Conservation (phyloP, 805 yeast species). For the Saccharomycopsis lassenensis region DNA sequence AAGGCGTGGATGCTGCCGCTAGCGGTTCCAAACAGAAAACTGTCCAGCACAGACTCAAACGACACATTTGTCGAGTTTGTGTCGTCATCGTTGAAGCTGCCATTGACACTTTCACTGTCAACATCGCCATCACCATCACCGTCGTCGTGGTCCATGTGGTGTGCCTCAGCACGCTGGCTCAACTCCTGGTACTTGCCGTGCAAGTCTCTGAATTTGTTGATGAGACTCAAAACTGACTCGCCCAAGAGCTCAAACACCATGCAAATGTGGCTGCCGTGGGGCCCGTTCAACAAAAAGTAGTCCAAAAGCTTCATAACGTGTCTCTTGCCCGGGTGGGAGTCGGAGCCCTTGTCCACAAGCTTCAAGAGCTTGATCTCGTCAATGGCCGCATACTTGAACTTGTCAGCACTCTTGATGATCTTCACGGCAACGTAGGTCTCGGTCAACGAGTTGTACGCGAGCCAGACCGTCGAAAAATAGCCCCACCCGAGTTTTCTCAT, state of each 20-base stretch:
- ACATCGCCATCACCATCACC: background rate
- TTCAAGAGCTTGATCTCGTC: slow-evolving; percentile 82
- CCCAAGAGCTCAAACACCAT: slow-evolving; percentile 98
- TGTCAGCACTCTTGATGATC: slow-evolving; percentile 82
- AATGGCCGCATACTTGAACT: slow-evolving; percentile 86
- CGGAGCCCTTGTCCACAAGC: slow-evolving; percentile 50
- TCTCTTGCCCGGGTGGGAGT: slow-evolving; percentile 67
- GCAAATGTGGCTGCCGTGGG: slow-evolving; percentile 85
- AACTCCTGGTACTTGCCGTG: slow-evolving; percentile 10
- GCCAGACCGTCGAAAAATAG: slow-evolving; percentile 93
- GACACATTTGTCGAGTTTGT: background rate
- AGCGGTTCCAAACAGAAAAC: slow-evolving; percentile 15
- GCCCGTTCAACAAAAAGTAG: slow-evolving; percentile 77
- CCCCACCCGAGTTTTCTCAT: slow-evolving; percentile 98
- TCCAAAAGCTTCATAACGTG: slow-evolving; percentile 76
- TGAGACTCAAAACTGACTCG: slow-evolving; percentile 79
- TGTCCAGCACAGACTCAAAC: too few species aligned
- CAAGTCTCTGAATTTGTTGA: slow-evolving; percentile 47
- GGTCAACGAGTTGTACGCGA: slow-evolving; percentile 48
- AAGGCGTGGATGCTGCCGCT: slow-evolving; percentile 6
- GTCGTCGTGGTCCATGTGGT: background rate
- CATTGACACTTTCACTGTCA: background rate
- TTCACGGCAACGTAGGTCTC: slow-evolving; percentile 77
- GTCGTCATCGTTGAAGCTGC: background rate
- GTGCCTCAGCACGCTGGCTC: background rate